These are phyloP conservation scores for Lipomyces spencermartinsiae DNA, from an alignment of 805 yeast species.

Conservation along the genomic window DNA sequence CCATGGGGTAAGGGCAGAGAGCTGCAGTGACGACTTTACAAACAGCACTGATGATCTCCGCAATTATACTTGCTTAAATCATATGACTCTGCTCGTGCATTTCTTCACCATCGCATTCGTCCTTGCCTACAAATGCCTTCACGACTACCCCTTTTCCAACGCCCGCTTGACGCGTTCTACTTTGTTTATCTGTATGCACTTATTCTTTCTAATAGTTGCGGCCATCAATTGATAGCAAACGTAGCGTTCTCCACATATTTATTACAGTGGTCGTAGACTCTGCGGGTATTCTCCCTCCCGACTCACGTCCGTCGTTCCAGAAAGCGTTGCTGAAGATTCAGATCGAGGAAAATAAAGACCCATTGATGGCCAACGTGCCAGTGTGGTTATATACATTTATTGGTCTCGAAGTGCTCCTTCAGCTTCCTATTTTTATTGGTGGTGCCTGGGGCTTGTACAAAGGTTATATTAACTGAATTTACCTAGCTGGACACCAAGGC, in stretches of 20 bases:
- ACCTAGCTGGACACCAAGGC: background rate
- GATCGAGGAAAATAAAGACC: conserved; percentile 69
- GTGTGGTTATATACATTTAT: conserved; percentile 79
- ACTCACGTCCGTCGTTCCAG: conserved; percentile 53
- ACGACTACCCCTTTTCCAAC: conserved; percentile 8
- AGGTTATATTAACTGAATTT: conserved; percentile 44
- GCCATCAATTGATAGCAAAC: background rate
- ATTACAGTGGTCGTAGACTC: conserved; percentile 79
- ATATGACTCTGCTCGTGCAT: too few relatives aligned
- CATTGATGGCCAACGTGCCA: conserved; percentile 64
- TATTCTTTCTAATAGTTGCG: background rate
- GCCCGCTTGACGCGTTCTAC: conserved; percentile 20
- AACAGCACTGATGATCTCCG: too few relatives aligned
- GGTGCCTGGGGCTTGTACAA: conserved; percentile 46
- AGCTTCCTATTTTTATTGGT: conserved; percentile 76
- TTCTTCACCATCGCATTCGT: too few relatives aligned
- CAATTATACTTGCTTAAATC: too few relatives aligned
- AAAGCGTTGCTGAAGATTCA: conserved; percentile 62
- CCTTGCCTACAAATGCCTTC: background rate
- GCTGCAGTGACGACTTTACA: too few relatives aligned
- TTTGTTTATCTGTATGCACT: conserved; percentile 14
- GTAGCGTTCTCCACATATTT: conserved; percentile 67
- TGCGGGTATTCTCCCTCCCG: conserved; percentile 66
- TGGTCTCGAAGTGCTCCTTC: conserved; percentile 71
- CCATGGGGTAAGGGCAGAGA: too few relatives aligned